phyloP scores from a whole-genome alignment of 108 stramenopile species.

The Conticribra weissflogii region DNA sequence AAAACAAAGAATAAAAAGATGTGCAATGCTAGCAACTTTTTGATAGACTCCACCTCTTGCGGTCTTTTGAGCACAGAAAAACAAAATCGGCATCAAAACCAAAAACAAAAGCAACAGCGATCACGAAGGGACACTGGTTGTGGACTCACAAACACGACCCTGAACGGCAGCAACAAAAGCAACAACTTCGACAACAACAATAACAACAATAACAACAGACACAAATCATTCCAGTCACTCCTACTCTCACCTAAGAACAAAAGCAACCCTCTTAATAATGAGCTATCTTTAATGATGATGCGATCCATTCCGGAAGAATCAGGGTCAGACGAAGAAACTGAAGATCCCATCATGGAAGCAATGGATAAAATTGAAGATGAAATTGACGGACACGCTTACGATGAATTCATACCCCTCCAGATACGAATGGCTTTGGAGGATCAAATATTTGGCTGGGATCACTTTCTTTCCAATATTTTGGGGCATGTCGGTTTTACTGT shows the following conservation, averaged over 20 bases:
- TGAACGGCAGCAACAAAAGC: neutral
- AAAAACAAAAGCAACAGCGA: neutral
- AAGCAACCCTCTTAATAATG: neutral
- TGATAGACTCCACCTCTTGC: too few species aligned
- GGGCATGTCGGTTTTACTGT: conserved; percentile 69
- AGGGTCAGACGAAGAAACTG: conserved; percentile 24
- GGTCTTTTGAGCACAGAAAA: neutral
- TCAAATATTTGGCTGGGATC: conserved; percentile 80
- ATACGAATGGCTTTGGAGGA: conserved; percentile 75
- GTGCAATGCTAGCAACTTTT: too few species aligned
- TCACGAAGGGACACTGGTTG: neutral
- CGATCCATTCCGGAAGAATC: conserved; percentile 18
- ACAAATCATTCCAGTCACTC: too few species aligned
- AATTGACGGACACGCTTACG: conserved; percentile 63
- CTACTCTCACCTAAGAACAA: too few species aligned
- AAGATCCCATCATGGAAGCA: conserved; percentile 49
- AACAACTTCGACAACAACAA: neutral
- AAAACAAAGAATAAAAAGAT: neutral
- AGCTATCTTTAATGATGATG: conserved; percentile 9
- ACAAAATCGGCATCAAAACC: neutral
- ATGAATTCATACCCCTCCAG: conserved; percentile 75
- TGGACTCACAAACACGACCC: neutral
- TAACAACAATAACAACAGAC: too few species aligned
- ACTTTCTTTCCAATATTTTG: conserved; percentile 62
- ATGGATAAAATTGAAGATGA: conserved; percentile 78